These are phyloP conservation scores for Penicillium longicatenatum DNA, from an alignment of 495 filamentous ascomycete genomes.

Conservation along the genomic window DNA sequence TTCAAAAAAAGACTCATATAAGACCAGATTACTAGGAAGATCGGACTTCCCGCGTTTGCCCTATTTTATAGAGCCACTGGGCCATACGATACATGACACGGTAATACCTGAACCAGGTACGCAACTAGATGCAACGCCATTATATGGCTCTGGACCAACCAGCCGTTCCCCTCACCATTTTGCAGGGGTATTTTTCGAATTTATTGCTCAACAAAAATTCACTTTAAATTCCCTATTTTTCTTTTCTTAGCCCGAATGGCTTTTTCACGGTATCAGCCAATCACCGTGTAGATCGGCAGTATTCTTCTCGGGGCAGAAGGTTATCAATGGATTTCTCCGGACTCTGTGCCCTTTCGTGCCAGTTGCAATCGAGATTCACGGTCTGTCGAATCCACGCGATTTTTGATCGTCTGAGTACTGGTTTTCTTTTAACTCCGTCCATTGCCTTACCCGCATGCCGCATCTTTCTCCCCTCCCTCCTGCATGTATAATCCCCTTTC, in stretches of 20 bases:
- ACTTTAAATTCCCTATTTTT: slow-evolving; percentile 8
- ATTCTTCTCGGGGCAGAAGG: slow-evolving; percentile 23
- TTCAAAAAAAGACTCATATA: slow-evolving; percentile 3
- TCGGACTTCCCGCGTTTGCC: slow-evolving; percentile 22
- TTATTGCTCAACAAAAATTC: not conserved
- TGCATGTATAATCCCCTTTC: slow-evolving; percentile 28
- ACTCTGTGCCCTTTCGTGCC: slow-evolving; percentile 27
- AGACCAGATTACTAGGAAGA: slow-evolving; percentile 2
- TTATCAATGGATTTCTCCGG: slow-evolving; percentile 35
- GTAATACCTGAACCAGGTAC: slow-evolving; percentile 27
- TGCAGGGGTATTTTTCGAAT: slow-evolving; percentile 24
- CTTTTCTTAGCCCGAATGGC: slow-evolving; percentile 11
- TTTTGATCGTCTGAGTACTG: slow-evolving; percentile 23
- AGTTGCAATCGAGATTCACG: slow-evolving; percentile 35
- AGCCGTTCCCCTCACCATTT: slow-evolving; percentile 27
- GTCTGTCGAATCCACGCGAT: slow-evolving; percentile 28
- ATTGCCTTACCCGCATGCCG: slow-evolving; percentile 36
- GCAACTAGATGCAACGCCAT: slow-evolving; percentile 27
- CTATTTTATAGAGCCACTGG: not conserved
- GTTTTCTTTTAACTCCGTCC: slow-evolving; percentile 40
- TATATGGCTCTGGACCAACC: slow-evolving; percentile 35
- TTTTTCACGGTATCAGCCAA: slow-evolving; percentile 25
- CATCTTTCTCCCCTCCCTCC: slow-evolving; percentile 27
- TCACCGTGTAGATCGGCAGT: slow-evolving; percentile 17
- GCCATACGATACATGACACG: slow-evolving; percentile 21